These are phyloP conservation scores for Diaporthe vaccinii DNA, from an alignment of 2,329 filamentous ascomycete species.

Conservation along the genomic window DNA sequence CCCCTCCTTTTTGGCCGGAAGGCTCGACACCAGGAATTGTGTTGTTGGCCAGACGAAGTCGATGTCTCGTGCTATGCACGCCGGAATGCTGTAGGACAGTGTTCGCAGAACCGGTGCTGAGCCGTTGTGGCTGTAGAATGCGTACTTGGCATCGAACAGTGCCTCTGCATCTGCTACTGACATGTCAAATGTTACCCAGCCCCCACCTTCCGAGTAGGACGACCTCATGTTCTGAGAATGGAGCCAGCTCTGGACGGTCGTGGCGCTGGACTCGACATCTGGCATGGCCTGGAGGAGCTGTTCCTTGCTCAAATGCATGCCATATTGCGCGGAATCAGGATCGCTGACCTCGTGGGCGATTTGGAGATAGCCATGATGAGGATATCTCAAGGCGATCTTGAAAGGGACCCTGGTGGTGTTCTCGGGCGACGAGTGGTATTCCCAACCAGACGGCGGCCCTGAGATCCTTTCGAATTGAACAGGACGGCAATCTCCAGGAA, in stretches of 20 bases:
- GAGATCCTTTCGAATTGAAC: conserved; percentile 7
- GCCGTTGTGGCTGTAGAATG: background rate
- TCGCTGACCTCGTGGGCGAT: conserved; percentile 5
- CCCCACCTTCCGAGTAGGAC: background rate
- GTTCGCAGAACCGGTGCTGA: conserved; percentile 56
- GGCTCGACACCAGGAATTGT: conserved; percentile 57
- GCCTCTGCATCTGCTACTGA: background rate
- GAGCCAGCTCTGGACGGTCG: background rate
- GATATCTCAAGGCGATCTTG: background rate
- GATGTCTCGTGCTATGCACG: conserved; percentile 65
- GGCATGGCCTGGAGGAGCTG: background rate
- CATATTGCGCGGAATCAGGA: background rate
- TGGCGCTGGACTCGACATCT: background rate
- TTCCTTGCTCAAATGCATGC: background rate
- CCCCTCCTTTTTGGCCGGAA: conserved; percentile 32
- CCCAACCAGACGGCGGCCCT: background rate
- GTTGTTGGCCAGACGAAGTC: conserved; percentile 76
- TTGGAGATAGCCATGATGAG: conserved; percentile 5
- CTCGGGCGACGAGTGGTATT: background rate
- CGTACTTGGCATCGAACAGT: background rate
- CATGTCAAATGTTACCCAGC: conserved; percentile 1
- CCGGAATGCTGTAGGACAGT: conserved; percentile 72
- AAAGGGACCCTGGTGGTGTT: background rate
- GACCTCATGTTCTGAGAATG: background rate
- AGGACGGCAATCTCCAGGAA: background rate